These are phyloP conservation scores for Acanthamoeba culbertsoni DNA, from an alignment of 208 protist species.

Conservation along the genomic window DNA sequence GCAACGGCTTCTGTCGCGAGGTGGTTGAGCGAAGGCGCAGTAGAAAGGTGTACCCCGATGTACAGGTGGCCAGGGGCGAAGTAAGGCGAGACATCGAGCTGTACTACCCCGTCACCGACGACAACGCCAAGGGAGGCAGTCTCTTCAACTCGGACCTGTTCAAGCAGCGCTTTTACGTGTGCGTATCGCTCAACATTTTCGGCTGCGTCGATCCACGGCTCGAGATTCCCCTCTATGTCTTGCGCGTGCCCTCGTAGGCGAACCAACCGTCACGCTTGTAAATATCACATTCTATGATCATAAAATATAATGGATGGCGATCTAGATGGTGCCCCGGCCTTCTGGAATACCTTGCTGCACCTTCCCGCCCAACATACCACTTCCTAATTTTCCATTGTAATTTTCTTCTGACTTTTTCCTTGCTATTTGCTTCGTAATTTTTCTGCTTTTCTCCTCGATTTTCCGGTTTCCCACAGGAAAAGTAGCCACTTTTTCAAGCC, in stretches of 20 bases:
- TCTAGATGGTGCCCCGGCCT: no score
- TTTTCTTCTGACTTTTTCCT: no score
- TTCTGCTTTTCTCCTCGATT: no score
- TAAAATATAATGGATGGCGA: no score
- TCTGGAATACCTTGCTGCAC: no score
- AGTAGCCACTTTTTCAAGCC: no score
- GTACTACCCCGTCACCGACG: background rate
- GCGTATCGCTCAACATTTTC: slow-evolving; percentile 21
- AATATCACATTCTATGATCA: no score
- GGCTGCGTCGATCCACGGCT: background rate
- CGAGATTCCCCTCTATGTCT: slow-evolving; percentile 5
- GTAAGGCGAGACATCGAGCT: background rate
- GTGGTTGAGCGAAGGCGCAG: background rate
- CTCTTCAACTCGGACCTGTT: slow-evolving; percentile 8
- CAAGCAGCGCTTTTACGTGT: background rate
- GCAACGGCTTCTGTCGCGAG: slow-evolving; percentile 26
- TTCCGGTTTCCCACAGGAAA: no score
- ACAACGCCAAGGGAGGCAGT: background rate
- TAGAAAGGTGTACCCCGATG: background rate
- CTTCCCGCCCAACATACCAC: no score
- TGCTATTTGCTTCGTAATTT: no score
- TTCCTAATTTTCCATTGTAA: no score
- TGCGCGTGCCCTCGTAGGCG: background rate
- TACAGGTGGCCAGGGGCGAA: background rate
- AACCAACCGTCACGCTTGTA: no score